Base-by-base conservation (phyloP, 2,329 filamentous ascomycete genomes). In the Fusarium sp. region DNA sequence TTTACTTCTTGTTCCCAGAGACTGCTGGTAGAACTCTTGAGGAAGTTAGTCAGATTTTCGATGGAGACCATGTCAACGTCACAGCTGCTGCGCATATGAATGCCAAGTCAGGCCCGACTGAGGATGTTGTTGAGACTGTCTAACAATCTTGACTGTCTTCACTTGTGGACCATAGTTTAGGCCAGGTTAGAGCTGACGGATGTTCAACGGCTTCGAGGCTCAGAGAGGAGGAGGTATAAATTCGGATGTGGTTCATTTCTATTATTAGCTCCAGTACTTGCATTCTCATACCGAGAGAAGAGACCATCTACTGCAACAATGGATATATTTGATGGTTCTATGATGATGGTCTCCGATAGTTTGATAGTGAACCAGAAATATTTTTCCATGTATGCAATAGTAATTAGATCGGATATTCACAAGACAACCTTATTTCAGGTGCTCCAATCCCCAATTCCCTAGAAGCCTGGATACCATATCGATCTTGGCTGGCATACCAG, bases 1-100 rank as follows among this genome's bases (percentile, higher is more conserved):
- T 65, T 6, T 58, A 40, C 5, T 27, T 65, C 24, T 29, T 65
- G 29, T 65, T 65, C n/a, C 62, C 62, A 1, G 55, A 65, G n/a
- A 60, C 62, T 3, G 14, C 44, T 35, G 62, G 62, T 4, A 11
- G 46, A 14, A 65, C 62, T 1, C 42, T 65, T 2, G 62, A 46
- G 58, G 64, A 66, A 35, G 46, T 51, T 17, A 58, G 55, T 10
- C 55, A 40, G 55, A 58, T 58, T 10, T 58, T 58, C 11, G 55
- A 58, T 20, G 55, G 55, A 1, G 20, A 24, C 2, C 33, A 58
- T 0, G 35, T 58, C 17, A 36, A 58, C 11, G 16, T 36, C 11
- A 36, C 55, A 4, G 55, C 35, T 29, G 6, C 55, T 20, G 55
- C 55, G 7, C 55, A 58, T 3, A 58, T 58, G 22, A 36, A 36